Evolutionary conservation across 2,329 filamentous ascomycete species (phyloP).

Genomic region (Chaetomiaceae sp.): DNA sequence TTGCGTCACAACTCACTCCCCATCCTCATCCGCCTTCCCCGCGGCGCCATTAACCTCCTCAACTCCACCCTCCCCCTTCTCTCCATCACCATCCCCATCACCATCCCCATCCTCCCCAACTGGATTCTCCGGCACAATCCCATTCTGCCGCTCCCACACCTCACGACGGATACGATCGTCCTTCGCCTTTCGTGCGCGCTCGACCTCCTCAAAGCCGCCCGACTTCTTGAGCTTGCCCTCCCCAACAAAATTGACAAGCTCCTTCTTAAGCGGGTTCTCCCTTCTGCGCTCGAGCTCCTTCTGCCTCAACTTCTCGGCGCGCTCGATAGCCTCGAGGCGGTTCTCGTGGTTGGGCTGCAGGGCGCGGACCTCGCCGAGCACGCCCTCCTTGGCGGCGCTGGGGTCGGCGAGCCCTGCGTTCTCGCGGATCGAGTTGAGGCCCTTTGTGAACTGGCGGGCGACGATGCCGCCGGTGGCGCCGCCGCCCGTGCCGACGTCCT

Average conservation of each 20-base stretch:
- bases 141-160: slow-evolving; percentile 65
- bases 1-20: background rate
- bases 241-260: slow-evolving; percentile 78
- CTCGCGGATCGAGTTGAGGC: slow-evolving; percentile 49
- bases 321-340: slow-evolving; percentile 88
- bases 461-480: slow-evolving; percentile 38
- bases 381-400: slow-evolving; percentile 78
- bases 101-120: slow-evolving; percentile 32
- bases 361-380: slow-evolving; percentile 88
- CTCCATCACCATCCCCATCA: slow-evolving; percentile 33
- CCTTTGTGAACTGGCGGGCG: slow-evolving; percentile 48
- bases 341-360: slow-evolving; percentile 92
- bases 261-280: slow-evolving; percentile 74
- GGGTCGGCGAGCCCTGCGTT: slow-evolving; percentile 53
- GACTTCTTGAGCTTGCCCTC: slow-evolving; percentile 94
- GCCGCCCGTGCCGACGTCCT: slow-evolving; percentile 56
- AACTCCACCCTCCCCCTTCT: slow-evolving; percentile 25
- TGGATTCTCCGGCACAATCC: slow-evolving; percentile 40
- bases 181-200: slow-evolving; percentile 75
- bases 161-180: slow-evolving; percentile 83
- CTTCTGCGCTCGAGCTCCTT: slow-evolving; percentile 77
- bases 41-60: slow-evolving; percentile 16
- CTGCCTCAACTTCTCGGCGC: slow-evolving; percentile 87
- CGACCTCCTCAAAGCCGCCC: slow-evolving; percentile 89
- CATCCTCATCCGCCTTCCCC: background rate